Evolutionary conservation across 1,284 basidiomycete genomes (phyloP), one percentile per base, ranked within the genome.

Genomic region (Amylostereum areolatum): DNA sequence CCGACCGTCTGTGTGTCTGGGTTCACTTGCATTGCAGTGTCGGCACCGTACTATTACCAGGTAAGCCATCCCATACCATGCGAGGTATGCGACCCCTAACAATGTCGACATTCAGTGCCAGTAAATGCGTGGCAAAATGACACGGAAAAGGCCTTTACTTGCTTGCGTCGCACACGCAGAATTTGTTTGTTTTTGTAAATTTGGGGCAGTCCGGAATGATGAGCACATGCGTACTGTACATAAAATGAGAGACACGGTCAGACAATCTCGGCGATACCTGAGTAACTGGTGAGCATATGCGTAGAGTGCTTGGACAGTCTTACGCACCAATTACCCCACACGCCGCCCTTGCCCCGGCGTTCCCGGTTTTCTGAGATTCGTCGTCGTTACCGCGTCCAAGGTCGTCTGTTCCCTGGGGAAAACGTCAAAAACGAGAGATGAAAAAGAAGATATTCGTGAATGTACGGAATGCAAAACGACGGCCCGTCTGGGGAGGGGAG

Each of bases 301-400:
- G 18, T 18, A 18, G 18, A 18, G 18, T 18, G 18, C 18, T 18
- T 18, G 18, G 18, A 18, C 18, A 18, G 18, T 18, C 18, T 18
- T 18, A 18, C 68, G 45, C 64, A 81, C 82, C 84, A 58, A 90
- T 85, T 49, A 89, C 79, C 59, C 87, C 88, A 60, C 87, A 89
- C 24, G 85, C 85, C 33, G 80, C 74, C 50, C 85, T 72, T 41
- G 72, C 80, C 46, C 85, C 85, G 25, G 87, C 83, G 61, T 89
- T 86, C 18, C 87, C 88, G 11, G 84, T 89, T 64, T 78, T 85
- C 50, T 81, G 67, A 31, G 83, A 85, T 56, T 87, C 85, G 24
- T 76, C 68, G 61, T 84, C 74, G 36, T 67, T 72, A n/a, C 85
- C 85, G 56, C 67, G 72, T 12, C 88, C 88, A 53, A 89, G 75